Percentiles rank a stretch among this genome's conserved stretches.
Evolutionary conservation across 23 red algal genomes (phyloP).

Genomic region (Gracilariopsis chorda): DNA sequence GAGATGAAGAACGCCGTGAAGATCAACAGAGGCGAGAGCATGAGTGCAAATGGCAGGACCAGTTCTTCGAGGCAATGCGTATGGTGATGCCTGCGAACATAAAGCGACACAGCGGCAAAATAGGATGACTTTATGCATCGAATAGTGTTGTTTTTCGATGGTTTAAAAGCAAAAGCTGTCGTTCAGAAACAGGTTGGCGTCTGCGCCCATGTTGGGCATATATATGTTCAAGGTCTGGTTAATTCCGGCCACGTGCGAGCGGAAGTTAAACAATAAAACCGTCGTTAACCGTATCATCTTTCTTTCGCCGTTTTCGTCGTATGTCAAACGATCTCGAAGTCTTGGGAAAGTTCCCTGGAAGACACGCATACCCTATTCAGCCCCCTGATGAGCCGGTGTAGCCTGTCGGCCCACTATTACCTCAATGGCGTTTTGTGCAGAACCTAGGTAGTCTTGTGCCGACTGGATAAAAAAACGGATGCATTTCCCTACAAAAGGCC

Average conservation of each 20-base stretch:
- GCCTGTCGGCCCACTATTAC: background rate
- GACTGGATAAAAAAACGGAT: background rate
- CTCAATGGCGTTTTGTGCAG: background rate
- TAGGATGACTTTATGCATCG: no score
- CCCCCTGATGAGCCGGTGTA: background rate
- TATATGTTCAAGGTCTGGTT: background rate
- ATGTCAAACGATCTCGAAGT: background rate
- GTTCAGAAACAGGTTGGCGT: no score
- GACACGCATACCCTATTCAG: background rate
- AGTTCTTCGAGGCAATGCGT: no score
- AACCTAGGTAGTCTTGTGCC: background rate
- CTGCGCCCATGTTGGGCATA: background rate
- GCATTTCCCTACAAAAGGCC: background rate
- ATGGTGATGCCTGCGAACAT: no score
- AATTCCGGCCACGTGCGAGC: background rate
- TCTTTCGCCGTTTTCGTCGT: background rate
- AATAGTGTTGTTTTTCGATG: no score
- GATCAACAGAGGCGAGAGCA: background rate
- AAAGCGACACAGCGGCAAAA: no score
- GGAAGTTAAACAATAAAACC: background rate
- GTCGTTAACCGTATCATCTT: background rate
- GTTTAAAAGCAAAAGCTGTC: no score
- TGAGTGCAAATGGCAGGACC: no score
- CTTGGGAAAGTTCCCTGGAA: background rate
- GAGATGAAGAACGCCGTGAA: background rate